Base-by-base conservation (phyloP, 1,139 yeast genomes). In the Candida smagusa region DNA sequence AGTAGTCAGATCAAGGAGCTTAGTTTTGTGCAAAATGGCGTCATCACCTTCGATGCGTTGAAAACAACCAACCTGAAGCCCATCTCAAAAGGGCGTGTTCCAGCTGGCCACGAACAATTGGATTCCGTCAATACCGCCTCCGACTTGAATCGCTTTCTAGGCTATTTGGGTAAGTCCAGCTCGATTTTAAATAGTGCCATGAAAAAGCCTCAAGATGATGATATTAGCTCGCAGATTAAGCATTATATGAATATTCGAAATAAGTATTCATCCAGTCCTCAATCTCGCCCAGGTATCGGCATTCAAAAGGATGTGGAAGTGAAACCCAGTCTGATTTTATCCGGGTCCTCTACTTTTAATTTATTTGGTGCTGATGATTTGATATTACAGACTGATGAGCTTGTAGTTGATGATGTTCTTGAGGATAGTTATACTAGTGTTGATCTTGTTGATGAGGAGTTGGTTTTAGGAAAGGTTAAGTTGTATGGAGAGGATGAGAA, bases 1-100 rank as follows among this genome's bases (percentile, higher is more conserved):
- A 61, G 64, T 37, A 68, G 67, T 43, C 77, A 71, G 46, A 71
- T 71, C 43, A 68, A 70, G 45, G 76, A 71, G 47, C 56, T 71
- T 27, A 61, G 60, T 32, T 70, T 71, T 49, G 74, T 70, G 4
- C 73, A 69, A 45, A 70, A 64, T 46, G 77, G 77, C 5, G 73
- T 68, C 29, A 69, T 71, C 37, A 65, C 75, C 1, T 59, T 66
- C 41, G 75, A 70, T 50, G 74, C 75, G 2, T 55, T 71, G 34
- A 63, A 43, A 26, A 35, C 40, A 23, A 41, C 46, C 34, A 37
- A 28, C 19, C 29, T 4, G 5, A 13, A 36, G 12, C 33, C 30
- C 24, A 31, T 25, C 9, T 30, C 28, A 32, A 38, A 34, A 28
- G 30, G 34, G 2, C 34, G 16, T 2, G 28, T 34, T 8, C 28